phyloP scores from a whole-genome alignment of 352 stramenopile genomes.

The Phytophthora macrochlamydospora region DNA sequence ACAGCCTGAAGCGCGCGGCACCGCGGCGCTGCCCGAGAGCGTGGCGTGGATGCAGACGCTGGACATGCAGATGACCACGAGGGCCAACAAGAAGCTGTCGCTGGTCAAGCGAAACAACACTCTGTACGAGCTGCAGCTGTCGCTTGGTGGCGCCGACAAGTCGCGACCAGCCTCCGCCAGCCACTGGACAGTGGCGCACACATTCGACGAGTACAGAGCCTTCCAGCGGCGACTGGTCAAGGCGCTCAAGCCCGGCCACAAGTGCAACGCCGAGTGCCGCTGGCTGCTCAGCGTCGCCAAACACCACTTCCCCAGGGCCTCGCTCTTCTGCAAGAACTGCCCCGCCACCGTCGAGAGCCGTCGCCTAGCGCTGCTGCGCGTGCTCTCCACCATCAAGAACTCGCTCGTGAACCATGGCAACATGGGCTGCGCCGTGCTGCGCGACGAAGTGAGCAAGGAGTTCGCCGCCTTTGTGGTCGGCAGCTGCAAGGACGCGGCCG shows the following conservation, averaged over 20 bases:
- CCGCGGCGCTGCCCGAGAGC: constrained; percentile 24
- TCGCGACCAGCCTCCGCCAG: constrained; percentile 8
- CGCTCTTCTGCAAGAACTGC: constrained; percentile 40
- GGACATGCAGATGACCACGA: constrained; percentile 28
- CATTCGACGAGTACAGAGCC: constrained; percentile 46
- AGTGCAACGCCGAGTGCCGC: constrained; percentile 62
- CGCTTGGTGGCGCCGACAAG: constrained; percentile 1
- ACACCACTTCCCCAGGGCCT: constrained; percentile 54
- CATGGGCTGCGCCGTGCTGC: constrained; percentile 26
- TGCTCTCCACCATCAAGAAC: constrained; percentile 30
- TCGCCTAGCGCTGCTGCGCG: constrained; percentile 26
- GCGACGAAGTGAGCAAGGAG: constrained; percentile 31
- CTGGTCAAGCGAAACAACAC: constrained; percentile 36
- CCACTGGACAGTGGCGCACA: constrained; percentile 32
- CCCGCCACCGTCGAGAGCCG: constrained; percentile 34
- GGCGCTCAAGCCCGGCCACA: constrained; percentile 48
- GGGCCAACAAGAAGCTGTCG: constrained; percentile 27
- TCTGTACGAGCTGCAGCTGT: constrained; percentile 39
- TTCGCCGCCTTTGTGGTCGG: constrained; percentile 33
- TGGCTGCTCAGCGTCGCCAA: constrained; percentile 59
- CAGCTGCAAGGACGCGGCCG: constrained; percentile 22
- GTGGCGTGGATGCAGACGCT: constrained; percentile 39
- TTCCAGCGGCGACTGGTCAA: constrained; percentile 55
- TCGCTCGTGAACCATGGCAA: constrained; percentile 41
- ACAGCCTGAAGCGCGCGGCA: constrained; percentile 27